Evolutionary conservation across 805 yeast species (phyloP).

Genomic region (Wickerhamiella kazuoi): DNA sequence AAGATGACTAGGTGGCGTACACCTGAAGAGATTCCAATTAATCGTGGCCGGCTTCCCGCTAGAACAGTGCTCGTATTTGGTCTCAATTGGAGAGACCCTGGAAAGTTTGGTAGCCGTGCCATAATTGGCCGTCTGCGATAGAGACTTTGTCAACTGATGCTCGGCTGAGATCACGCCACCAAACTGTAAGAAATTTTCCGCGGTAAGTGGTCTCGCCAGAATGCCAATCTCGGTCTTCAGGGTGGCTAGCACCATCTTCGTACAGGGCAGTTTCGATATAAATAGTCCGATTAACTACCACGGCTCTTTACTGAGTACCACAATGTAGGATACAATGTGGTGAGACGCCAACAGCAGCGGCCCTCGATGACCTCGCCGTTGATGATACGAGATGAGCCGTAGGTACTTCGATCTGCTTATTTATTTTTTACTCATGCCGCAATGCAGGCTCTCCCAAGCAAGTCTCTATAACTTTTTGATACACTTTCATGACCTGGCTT

Average conservation of each 20-base stretch:
- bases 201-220: conserved; percentile 45
- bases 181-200: conserved; percentile 43
- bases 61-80: conserved; percentile 24
- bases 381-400: too few species aligned
- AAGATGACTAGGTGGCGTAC: conserved; percentile 56
- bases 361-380: too few species aligned
- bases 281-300: too few species aligned
- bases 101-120: conserved; percentile 80
- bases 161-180: conserved; percentile 69
- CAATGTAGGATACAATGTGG: too few species aligned
- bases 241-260: conserved; percentile 11
- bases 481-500: conserved; percentile 35
- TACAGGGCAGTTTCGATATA: not conserved
- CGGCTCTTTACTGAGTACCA: too few species aligned
- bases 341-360: too few species aligned
- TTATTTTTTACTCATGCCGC: too few species aligned
- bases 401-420: too few species aligned
- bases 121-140: conserved; percentile 52
- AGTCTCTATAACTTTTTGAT: too few species aligned
- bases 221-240: conserved; percentile 4
- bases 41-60: conserved; percentile 30
- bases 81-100: conserved; percentile 50
- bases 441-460: too few species aligned
- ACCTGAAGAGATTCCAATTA: conserved; percentile 69
- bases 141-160: conserved; percentile 40